Conservation (phyloP, 2,329 filamentous ascomycete genomes). For the Exophiala sp. region DNA sequence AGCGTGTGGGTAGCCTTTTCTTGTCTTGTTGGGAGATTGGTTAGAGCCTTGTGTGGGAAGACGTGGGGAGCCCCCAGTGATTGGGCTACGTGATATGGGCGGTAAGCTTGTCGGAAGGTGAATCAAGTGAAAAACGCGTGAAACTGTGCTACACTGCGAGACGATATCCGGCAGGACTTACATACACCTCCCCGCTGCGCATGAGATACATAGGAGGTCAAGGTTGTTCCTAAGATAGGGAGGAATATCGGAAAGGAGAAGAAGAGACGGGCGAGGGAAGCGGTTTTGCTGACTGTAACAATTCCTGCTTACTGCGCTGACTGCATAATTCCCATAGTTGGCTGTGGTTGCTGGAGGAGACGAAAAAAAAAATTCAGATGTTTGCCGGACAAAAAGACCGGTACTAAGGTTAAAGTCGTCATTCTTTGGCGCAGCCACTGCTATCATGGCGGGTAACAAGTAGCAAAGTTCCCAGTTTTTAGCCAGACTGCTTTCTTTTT, state of each 20-base stretch:
- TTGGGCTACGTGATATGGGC: neutral
- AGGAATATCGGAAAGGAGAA: too few species aligned
- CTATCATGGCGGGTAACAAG: neutral
- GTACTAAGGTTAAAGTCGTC: neutral
- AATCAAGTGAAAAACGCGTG: neutral
- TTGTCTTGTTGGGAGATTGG: slow-evolving; percentile 1
- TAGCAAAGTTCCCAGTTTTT: neutral
- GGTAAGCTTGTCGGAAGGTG: slow-evolving; percentile 1
- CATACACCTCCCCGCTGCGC: too few species aligned
- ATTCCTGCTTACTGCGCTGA: neutral
- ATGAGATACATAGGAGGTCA: too few species aligned
- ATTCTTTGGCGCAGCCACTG: neutral
- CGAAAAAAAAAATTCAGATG: neutral
- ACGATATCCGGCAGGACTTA: too few species aligned
- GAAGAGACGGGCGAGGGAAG: neutral
- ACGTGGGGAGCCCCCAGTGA: neutral
- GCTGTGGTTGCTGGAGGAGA: neutral
- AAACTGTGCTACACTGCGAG: too few species aligned
- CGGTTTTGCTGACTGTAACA: neutral
- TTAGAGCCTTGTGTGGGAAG: neutral
- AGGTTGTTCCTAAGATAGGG: too few species aligned
- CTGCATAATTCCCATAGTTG: neutral
- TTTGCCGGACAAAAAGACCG: neutral
- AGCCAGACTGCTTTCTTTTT: too few species aligned
- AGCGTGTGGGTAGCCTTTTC: neutral